Base-by-base conservation (phyloP, 1,284 basidiomycete genomes). In the Ganoderma multipileum region DNA sequence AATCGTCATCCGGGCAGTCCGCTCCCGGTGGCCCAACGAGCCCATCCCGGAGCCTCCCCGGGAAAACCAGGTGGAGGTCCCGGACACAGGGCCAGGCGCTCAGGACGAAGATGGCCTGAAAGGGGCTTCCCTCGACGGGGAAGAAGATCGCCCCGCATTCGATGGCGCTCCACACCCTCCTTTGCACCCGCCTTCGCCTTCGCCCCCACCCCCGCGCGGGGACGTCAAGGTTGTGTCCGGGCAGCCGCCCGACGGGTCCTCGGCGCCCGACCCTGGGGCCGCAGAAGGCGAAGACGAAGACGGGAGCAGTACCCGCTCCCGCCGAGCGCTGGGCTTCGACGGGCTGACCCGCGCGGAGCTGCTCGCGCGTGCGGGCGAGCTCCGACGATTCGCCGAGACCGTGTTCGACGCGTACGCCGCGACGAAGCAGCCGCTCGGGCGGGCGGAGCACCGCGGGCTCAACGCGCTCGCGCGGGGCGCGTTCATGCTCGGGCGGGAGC, bases 381-480 rank as follows among this genome's bases (percentile, higher is more conserved):
- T 81, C 69, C 70, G 69, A 63, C 70, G 61, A 41, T 90, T 91
- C 72, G 80, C 83, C 33, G 76, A 82, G 59, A 81, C 74, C 42
- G 83, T 92, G 68, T 73, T 90, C 59, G 71, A 73, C 18, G 80
- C 81, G 58, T 92, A 83, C 76, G 78, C 75, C 33, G 63, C 75
- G 39, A 74, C 77, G 54, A 83, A 87, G 74, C 74, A 79, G 42
- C 87, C 90, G 4, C 74, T 91, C 57, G 69, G 77, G 23, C 63
- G 78, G n/a, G 86, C 87, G 2, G 72, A 79, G 54, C 90, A 89
- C 77, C 79, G 77, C 67, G 80, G 83, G 65, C 75, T 93, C 66
- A 92, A 86, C 65, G 85, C 89, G 14, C 81, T 90, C 50, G 89
- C 90, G 2, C 84, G 90, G 69, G 88, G 85, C 26, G 84, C 85